These are phyloP conservation scores for Sporothrix mexicana DNA, from an alignment of 2,329 filamentous ascomycete species.

Conservation along the genomic window DNA sequence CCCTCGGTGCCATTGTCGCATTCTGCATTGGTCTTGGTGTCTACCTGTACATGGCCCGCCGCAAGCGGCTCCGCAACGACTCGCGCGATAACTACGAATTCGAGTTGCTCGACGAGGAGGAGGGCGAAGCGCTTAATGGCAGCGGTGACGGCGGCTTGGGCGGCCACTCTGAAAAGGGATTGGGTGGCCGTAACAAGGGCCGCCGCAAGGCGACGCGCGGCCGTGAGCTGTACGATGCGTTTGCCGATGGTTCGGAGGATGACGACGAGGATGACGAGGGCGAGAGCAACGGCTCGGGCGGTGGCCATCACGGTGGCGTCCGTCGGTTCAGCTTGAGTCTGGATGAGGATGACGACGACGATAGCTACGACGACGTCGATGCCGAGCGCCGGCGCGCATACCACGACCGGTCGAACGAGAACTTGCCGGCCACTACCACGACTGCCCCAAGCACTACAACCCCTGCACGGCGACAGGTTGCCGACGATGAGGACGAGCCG, in stretches of 20 bases:
- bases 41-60: conserved; percentile 81
- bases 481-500: conserved; percentile 45
- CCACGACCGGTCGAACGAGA: conserved; percentile 41
- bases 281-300: not conserved
- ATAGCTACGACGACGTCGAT: conserved; percentile 49
- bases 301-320: not conserved
- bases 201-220: conserved; percentile 63
- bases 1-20: conserved; percentile 78
- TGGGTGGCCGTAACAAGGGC: conserved; percentile 47
- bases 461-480: conserved; percentile 42
- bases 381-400: conserved; percentile 35
- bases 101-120: conserved; percentile 85
- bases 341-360: conserved; percentile 70
- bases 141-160: conserved; percentile 37
- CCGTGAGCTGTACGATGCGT: conserved; percentile 95
- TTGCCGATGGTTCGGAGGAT: conserved; percentile 83
- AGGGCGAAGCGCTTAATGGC: conserved; percentile 62
- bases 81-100: conserved; percentile 89
- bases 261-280: conserved; percentile 65
- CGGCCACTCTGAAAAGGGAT: conserved; percentile 48
- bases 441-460: conserved; percentile 39
- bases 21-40: conserved; percentile 83
- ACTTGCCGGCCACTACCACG: conserved; percentile 26
- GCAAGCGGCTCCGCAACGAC: conserved; percentile 75
- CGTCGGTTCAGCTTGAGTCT: conserved; percentile 32